Conservation (phyloP, 805 yeast species). For the Tetrapisispora namnaoensis region DNA sequence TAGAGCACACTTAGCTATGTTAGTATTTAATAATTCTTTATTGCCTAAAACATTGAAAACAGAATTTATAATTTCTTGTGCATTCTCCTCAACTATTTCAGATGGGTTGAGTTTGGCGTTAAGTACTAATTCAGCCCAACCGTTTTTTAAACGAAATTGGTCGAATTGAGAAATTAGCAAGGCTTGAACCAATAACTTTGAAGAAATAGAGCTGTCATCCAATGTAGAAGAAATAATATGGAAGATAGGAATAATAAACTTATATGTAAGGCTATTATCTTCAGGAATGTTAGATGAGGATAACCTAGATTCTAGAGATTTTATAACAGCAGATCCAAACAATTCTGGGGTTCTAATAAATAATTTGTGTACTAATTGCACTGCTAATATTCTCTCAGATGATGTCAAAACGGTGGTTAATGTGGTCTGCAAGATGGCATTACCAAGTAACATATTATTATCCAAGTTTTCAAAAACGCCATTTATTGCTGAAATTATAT, state of each 20-base stretch:
- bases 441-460: conserved; percentile 29
- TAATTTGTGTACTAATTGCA: conserved; percentile 26
- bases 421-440: conserved; percentile 40
- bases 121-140: conserved; percentile 74
- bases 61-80: conserved; percentile 13
- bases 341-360: conserved; percentile 30
- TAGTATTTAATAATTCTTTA: conserved; percentile 11
- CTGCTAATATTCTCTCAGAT: conserved; percentile 30
- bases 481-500: conserved; percentile 6
- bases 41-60: conserved; percentile 14
- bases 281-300: conserved; percentile 10
- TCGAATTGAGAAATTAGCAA: conserved; percentile 39
- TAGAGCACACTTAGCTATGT: conserved; percentile 37
- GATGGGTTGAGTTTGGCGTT: conserved; percentile 58
- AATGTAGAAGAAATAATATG: conserved; percentile 30
- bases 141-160: conserved; percentile 33
- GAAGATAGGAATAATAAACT: conserved; percentile 31
- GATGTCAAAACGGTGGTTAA: conserved; percentile 34
- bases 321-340: conserved; percentile 37
- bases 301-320: conserved; percentile 32
- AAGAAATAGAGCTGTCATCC: conserved; percentile 19
- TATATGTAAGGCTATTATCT: conserved; percentile 17
- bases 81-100: conserved; percentile 33
- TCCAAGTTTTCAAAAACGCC: conserved; percentile 8
- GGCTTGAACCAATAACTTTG: conserved; percentile 30